Base-by-base conservation (phyloP, 805 yeast species). In the Pichia membranifaciens region DNA sequence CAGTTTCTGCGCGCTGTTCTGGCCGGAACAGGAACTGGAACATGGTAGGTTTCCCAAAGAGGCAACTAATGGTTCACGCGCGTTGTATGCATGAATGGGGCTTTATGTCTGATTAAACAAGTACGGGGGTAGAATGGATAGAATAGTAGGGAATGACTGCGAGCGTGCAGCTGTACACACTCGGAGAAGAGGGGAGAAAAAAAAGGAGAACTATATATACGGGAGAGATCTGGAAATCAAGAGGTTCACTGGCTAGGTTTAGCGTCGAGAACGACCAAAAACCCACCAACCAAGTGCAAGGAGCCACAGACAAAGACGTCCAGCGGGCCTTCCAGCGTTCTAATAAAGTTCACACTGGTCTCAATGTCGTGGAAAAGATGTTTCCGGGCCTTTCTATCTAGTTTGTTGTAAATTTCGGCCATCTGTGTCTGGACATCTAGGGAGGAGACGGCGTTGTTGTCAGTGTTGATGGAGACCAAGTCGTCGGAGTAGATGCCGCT, bases 231-330 rank as follows among this genome's bases (percentile, higher is more conserved):
- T 34, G 20, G 17, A 18, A 16, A 34, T 3, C n/a, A 13, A n/a
- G n/a, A n/a, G n/a, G n/a, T n/a, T n/a, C n/a, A 18, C 33, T 35
- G 39, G n/a, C 29, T 31, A 13, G 44, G 50, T 38, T 50, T 50
- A 7, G 46, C 72, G 44, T 91, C 96, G 38, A 88, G 67, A 5
- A 90, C 96, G 3, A 88, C 89, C 34, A 93, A 67, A 48, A 93
- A 76, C 0, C 98, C 99, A 16, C 99, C 99, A 10, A 93, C 96
- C 48, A 95, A 70, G 62, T 91, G 96, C 54, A 93, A 71, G 5
- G 97, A 89, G 1, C 99, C 99, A 50, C 95, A 85, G 0, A 89
- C 97, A 67, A 89, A 84, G 1, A 88, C 95, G 53, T 88, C 89
- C 20, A 79, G 66, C 16, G 72, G 72, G 12, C 68, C 68, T 42